Evolutionary conservation across 371 early-diverging fungal genomes (phyloP).

Genomic region (Actinomortierella wolfii): DNA sequence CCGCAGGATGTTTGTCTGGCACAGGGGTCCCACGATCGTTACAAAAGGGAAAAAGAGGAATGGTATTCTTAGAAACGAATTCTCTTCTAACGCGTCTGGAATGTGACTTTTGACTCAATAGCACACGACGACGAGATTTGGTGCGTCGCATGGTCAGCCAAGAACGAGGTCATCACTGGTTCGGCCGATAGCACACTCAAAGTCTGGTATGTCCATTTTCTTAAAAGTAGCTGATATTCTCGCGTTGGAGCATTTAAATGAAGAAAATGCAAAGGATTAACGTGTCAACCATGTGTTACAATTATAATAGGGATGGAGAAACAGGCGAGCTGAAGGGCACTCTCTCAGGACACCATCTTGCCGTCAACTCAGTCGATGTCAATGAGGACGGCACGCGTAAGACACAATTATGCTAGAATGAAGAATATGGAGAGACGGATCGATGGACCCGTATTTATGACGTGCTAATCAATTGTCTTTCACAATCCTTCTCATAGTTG

Average conservation of each 20-base stretch:
- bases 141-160: conserved; percentile 76
- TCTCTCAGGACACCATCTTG: conserved; percentile 77
- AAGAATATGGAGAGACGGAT: background rate
- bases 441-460: background rate
- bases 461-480: no score
- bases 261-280: no score
- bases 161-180: conserved; percentile 71
- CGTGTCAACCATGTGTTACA: no score
- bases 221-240: background rate
- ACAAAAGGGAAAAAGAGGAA: no score
- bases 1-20: no score
- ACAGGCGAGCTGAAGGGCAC: conserved; percentile 58
- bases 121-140: conserved; percentile 88
- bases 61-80: no score
- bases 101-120: conserved; percentile 11
- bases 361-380: conserved; percentile 78
- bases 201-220: conserved; percentile 62
- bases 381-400: conserved; percentile 69
- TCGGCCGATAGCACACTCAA: conserved; percentile 79
- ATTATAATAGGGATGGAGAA: conserved; percentile 66
- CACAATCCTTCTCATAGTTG: conserved; percentile 47
- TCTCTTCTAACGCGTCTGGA: background rate
- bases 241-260: background rate
- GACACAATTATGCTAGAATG: conserved; percentile 2
- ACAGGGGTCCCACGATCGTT: no score